Evolutionary conservation across 768 basidiomycete species (phyloP).

Genomic region (Pholiota conissans): DNA sequence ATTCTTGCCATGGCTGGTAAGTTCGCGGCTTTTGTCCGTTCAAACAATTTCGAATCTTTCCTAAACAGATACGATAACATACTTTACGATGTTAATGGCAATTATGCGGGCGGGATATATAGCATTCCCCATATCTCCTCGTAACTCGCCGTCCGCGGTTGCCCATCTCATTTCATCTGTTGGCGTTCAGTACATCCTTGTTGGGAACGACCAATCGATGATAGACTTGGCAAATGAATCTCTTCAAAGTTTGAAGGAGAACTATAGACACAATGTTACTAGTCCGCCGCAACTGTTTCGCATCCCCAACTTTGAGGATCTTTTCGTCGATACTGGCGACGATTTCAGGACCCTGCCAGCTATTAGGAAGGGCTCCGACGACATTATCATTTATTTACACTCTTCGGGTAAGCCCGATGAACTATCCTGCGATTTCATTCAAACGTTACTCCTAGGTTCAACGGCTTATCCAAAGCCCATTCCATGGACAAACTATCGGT

Average conservation of each 20-base stretch:
- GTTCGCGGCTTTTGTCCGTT: neutral
- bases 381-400: slow-evolving; percentile 4
- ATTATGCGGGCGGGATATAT: slow-evolving; percentile 9
- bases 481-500: slow-evolving; percentile 3
- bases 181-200: neutral
- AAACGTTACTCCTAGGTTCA: neutral
- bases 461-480: slow-evolving; percentile 8
- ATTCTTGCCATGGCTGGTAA: neutral
- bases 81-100: slow-evolving; percentile 5
- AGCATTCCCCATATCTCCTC: neutral
- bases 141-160: slow-evolving; percentile 2
- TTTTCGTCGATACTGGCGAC: neutral
- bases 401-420: slow-evolving; percentile 6
- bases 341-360: neutral
- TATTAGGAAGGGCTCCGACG: neutral
- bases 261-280: neutral
- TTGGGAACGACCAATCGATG: slow-evolving; percentile 6
- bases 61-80: slow-evolving; percentile 6
- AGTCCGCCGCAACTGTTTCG: neutral
- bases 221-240: slow-evolving; percentile 1
- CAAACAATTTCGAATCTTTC: neutral
- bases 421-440: neutral
- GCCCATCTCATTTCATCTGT: neutral
- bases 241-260: neutral
- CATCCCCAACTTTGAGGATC: slow-evolving; percentile 8